Conservation (phyloP, 1,284 basidiomycete species). For the Cutaneotrichosporon cutaneum region DNA sequence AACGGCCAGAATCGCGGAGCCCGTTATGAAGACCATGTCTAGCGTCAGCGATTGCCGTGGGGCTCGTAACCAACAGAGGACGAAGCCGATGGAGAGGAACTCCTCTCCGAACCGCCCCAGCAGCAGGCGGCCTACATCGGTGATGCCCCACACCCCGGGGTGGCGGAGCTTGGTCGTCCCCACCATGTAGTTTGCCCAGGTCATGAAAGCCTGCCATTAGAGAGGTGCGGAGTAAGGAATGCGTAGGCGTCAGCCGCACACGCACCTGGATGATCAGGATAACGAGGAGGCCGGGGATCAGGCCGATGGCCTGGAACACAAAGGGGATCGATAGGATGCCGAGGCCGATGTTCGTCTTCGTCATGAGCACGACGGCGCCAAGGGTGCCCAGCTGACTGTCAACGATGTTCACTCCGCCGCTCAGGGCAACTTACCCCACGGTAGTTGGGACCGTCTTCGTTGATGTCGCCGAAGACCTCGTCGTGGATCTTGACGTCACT, state of each 20-base stretch:
- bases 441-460: constrained; percentile 31
- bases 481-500: too few species aligned
- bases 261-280: constrained; percentile 24
- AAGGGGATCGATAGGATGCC: constrained; percentile 26
- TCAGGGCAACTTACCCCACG: constrained; percentile 31
- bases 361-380: neutral
- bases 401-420: neutral
- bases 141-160: constrained; percentile 23
- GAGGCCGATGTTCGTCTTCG: constrained; percentile 37
- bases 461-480: constrained; percentile 32
- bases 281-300: constrained; percentile 35
- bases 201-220: constrained; percentile 28
- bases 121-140: constrained; percentile 16
- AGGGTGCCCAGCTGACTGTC: neutral
- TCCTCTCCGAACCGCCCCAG: constrained; percentile 23
- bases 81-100: neutral
- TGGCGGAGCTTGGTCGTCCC: constrained; percentile 26
- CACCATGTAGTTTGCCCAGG: constrained; percentile 21
- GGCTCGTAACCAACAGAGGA: neutral
- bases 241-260: neutral
- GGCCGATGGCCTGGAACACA: constrained; percentile 27
- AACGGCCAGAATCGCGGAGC: constrained; percentile 3
- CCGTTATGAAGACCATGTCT: constrained; percentile 10
- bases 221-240: too few species aligned
- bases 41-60: too few species aligned